These are phyloP conservation scores for Beauveria asiatica DNA, from an alignment of 2,329 filamentous ascomycete species.

Conservation along the genomic window DNA sequence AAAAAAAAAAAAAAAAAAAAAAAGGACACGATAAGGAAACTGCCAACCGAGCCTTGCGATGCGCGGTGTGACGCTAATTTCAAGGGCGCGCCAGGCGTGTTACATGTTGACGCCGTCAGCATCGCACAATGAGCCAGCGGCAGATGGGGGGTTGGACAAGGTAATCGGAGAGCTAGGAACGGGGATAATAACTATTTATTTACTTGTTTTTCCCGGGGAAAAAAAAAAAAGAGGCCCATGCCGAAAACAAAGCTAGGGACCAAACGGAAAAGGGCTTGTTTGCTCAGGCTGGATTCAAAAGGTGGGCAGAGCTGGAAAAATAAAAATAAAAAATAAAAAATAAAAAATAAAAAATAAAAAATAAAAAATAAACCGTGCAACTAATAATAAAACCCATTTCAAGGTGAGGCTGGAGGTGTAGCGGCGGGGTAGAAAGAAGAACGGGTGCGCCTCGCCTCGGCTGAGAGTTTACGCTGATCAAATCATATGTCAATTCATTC, in stretches of 20 bases:
- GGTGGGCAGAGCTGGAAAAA: not conserved
- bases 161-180: not conserved
- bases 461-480: not conserved
- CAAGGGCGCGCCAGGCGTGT: not conserved
- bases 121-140: not conserved
- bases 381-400: not conserved
- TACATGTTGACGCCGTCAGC: not conserved
- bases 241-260: not conserved
- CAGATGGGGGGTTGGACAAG: not conserved
- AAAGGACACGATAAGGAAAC: not conserved
- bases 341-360: no score
- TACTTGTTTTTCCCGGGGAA: no score
- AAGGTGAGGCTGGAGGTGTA: not conserved
- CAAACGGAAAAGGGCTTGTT: not conserved
- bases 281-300: not conserved
- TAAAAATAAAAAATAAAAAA: no score
- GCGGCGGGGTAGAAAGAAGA: not conserved
- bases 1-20: not conserved
- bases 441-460: not conserved
- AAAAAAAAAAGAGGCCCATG: not conserved
- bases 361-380: no score
- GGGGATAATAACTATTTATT: no score
- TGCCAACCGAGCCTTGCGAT: not conserved
- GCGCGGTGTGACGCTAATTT: conserved; percentile 1
- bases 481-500: not conserved